Evolutionary conservation across 306 rosid species (phyloP), one percentile per base, ranked within the genome.

Genomic region (Calophaca sinica): DNA sequence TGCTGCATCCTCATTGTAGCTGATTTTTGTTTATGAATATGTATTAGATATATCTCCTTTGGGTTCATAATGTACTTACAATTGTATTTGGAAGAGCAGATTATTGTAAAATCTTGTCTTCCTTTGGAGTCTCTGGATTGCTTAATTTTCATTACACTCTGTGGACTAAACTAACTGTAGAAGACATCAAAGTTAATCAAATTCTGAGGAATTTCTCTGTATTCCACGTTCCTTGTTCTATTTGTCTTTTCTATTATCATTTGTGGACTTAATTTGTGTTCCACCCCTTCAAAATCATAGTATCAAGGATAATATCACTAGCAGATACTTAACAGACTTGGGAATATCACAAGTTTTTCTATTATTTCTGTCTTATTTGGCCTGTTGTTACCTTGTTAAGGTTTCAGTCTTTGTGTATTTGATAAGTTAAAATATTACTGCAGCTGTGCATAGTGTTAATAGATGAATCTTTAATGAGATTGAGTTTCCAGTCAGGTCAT

Each of bases 1-100:
- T 82, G 79, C 81, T 82, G 70, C 84, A 77, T 79, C 82, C 74
- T 66, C 77, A 72, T 63, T 75, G 68, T 61, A 66, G 84, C 82
- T 73, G 80, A 86, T 88, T 81, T 20, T 75, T 73, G 68, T 78
- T 74, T 41, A 68, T 64, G 62, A 55, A 58, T 66, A 54, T 73
- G 2, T 54, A 14, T 73, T 57, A 61, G 58, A 62, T 68, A 46
- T 15, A 72, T 68, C 38, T 80, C 2, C 45, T 64, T 48, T 64
- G 69, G 69, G 54, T 72, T 73, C 77, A 53, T 79, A 57, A 59
- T n/a, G n/a, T n/a, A 42, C 63, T 69, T 41, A n/a, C 74, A 75
- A 45, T 67, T 73, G 60, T 68, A 52, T 62, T 48, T 61, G 55
- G 70, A 73, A 50, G 50, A 69, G 72, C 36, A 42, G 5, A 20